phyloP scores from a whole-genome alignment of 345 rosid species.

The Hibiscus tridactylites region DNA sequence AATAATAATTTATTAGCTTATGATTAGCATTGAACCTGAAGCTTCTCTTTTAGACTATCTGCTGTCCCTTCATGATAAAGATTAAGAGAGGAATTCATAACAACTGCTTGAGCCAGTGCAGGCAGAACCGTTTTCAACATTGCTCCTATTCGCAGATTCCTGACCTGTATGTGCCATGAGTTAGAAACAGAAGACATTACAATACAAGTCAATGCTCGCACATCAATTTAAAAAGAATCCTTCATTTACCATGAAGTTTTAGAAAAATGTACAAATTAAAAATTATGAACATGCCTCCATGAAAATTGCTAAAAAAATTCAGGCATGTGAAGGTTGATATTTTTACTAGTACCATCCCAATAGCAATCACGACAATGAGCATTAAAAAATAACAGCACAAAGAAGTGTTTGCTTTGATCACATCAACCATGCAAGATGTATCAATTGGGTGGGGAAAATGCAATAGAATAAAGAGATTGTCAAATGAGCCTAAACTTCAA shows the following conservation, averaged over 20 bases:
- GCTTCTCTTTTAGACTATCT: conserved; percentile 47
- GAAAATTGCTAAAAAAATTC: background rate
- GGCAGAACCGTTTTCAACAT: conserved; percentile 87
- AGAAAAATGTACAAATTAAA: conserved; percentile 1
- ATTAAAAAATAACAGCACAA: background rate
- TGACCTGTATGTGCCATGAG: conserved; percentile 33
- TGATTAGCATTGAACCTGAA: conserved; percentile 42
- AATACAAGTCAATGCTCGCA: conserved; percentile 6
- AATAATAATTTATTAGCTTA: background rate
- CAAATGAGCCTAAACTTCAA: background rate
- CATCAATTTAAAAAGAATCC: background rate
- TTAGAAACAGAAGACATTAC: background rate
- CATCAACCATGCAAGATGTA: background rate
- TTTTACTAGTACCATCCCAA: background rate
- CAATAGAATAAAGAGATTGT: background rate
- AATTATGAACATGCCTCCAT: background rate
- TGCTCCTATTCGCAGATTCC: conserved; percentile 89
- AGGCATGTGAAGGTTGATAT: background rate
- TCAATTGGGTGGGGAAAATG: background rate
- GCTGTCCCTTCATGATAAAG: conserved; percentile 26
- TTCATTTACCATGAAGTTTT: background rate
- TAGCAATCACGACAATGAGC: background rate
- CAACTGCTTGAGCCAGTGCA: conserved; percentile 79
- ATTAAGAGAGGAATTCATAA: conserved; percentile 40
- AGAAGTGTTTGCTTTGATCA: background rate